Percentiles rank a stretch among this genome's conserved stretches.
These are phyloP conservation scores for Parasarocladium wereldwijsianum DNA, from an alignment of 2,329 filamentous ascomycete species.

Conservation along the genomic window DNA sequence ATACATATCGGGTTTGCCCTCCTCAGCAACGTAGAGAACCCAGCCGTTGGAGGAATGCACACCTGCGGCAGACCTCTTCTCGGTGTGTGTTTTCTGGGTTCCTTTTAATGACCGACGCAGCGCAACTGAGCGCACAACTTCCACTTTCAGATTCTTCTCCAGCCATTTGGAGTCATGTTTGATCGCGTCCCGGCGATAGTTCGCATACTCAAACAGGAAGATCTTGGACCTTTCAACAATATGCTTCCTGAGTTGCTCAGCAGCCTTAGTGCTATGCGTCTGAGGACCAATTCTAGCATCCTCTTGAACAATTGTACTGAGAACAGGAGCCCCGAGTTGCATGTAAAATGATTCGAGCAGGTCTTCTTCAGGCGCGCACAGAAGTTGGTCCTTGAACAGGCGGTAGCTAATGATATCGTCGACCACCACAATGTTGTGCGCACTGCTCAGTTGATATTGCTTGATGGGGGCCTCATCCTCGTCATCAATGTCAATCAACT, in stretches of 20 bases:
- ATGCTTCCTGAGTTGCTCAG: constrained; percentile 57
- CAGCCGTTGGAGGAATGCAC: constrained; percentile 37
- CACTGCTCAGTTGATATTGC: constrained; percentile 63
- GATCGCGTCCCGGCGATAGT: constrained; percentile 63
- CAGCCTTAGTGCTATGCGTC: constrained; percentile 52
- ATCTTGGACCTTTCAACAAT: constrained; percentile 80
- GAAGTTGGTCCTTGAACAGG: constrained; percentile 70
- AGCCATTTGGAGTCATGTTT: constrained; percentile 84
- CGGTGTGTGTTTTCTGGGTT: constrained; percentile 52
- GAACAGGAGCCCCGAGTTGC: constrained; percentile 59
- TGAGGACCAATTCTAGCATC: constrained; percentile 57
- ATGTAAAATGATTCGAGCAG: constrained; percentile 71
- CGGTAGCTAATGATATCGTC: constrained; percentile 85
- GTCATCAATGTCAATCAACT: constrained; percentile 39
- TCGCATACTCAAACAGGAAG: constrained; percentile 64
- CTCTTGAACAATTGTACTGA: constrained; percentile 68
- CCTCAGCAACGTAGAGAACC: constrained; percentile 62
- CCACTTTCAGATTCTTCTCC: constrained; percentile 67
- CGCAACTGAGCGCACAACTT: constrained; percentile 63
- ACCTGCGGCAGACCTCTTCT: constrained; percentile 62
- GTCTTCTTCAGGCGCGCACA: constrained; percentile 86
- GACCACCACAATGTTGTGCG: constrained; percentile 59
- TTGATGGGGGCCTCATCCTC: constrained; percentile 53
- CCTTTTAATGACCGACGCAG: constrained; percentile 64
- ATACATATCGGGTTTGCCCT: constrained; percentile 62